Evolutionary conservation across 148 eudicot species (phyloP).

Genomic region (Arbutus unedo): DNA sequence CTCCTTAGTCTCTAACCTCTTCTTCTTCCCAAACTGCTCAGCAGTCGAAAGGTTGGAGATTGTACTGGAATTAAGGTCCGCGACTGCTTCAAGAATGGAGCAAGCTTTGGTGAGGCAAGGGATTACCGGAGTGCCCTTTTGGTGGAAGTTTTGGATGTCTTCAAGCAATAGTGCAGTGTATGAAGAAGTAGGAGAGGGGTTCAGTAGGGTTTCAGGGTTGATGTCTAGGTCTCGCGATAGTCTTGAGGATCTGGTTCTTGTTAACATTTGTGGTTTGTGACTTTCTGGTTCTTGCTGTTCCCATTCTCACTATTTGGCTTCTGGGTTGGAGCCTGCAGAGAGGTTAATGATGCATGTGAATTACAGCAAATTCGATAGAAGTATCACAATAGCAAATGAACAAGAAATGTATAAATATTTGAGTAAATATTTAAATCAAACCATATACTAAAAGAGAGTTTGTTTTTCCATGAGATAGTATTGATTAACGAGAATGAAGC

Average conservation of each 20-base stretch:
- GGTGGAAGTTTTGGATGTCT: conserved; percentile 94
- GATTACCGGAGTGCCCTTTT: conserved; percentile 42
- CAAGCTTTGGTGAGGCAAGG: conserved; percentile 64
- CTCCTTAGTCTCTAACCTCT: conserved; percentile 36
- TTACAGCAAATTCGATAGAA: no score
- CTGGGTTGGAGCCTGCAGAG: conserved; percentile 28
- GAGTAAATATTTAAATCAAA: not conserved
- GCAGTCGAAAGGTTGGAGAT: conserved; percentile 26
- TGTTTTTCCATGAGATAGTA: no score
- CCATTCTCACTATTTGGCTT: conserved; percentile 37
- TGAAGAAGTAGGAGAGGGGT: conserved; percentile 39
- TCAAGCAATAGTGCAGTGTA: conserved; percentile 66
- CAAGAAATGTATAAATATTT: no score
- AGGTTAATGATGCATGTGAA: not conserved
- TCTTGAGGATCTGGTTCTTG: conserved; percentile 73
- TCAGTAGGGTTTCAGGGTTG: conserved; percentile 52
- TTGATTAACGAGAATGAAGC: no score
- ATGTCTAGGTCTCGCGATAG: conserved; percentile 82
- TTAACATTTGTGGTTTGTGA: conserved; percentile 49
- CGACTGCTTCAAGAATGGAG: conserved; percentile 91
- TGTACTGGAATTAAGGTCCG: conserved; percentile 81
- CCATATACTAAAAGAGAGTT: no score
- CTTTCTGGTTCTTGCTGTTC: conserved; percentile 35
- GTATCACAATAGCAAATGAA: no score
- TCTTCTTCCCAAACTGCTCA: conserved; percentile 23